Percentiles rank a stretch among this genome's conserved stretches.
Evolutionary conservation across 169 alveolate species (phyloP).

Genomic region (Plasmodium knowlesi): DNA sequence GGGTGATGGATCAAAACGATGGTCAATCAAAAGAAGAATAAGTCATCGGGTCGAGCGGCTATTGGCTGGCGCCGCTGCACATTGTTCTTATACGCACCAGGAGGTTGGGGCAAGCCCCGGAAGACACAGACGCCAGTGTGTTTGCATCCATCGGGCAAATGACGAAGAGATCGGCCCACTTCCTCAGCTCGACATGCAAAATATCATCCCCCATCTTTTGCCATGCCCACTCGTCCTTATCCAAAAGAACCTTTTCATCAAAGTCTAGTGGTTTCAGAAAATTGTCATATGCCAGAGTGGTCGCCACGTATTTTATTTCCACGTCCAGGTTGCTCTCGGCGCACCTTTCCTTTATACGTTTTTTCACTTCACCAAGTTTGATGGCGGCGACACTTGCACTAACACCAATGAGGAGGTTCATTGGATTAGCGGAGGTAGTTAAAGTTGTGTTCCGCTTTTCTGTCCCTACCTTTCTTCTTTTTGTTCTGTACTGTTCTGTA

Average conservation of each 20-base stretch:
- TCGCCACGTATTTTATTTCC: slow-evolving; percentile 78
- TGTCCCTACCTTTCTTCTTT: neutral
- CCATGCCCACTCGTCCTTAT: slow-evolving; percentile 88
- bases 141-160: slow-evolving; percentile 96
- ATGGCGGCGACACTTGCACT: slow-evolving; percentile 93
- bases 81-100: slow-evolving; percentile 76
- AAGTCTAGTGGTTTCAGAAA: slow-evolving; percentile 75
- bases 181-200: slow-evolving; percentile 83
- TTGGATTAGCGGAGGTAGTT: neutral
- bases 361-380: slow-evolving; percentile 83
- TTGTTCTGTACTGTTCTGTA: neutral
- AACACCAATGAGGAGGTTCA: slow-evolving; percentile 86
- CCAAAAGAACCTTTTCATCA: slow-evolving; percentile 58
- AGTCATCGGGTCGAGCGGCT: neutral
- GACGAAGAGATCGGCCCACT: slow-evolving; percentile 91
- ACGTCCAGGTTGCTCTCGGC: slow-evolving; percentile 29
- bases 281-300: slow-evolving; percentile 75
- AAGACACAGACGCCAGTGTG: slow-evolving; percentile 92
- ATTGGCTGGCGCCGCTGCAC: neutral
- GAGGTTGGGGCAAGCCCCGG: slow-evolving; percentile 94
- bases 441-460: neutral
- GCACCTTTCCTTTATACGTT: slow-evolving; percentile 52
- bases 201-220: slow-evolving; percentile 82
- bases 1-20: too few relatives aligned
- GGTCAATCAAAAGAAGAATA: too few relatives aligned